Evolutionary conservation across 2,329 filamentous ascomycete species (phyloP).

Genomic region (Phialemonium atrogriseum): DNA sequence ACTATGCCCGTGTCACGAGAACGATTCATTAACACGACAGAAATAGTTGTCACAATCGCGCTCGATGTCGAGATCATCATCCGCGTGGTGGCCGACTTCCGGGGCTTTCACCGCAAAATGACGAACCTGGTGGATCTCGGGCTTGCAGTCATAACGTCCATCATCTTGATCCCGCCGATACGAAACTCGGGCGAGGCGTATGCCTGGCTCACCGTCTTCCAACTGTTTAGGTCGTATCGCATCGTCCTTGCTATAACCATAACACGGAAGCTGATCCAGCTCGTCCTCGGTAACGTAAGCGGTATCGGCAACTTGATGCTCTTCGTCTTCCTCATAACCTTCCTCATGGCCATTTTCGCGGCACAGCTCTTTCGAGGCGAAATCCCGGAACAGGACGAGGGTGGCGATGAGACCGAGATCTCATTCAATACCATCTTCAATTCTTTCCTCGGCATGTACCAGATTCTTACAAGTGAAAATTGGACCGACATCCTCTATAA

Average conservation of each 20-base stretch:
- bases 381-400: slow-evolving; percentile 54
- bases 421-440: slow-evolving; percentile 92
- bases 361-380: slow-evolving; percentile 87
- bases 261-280: slow-evolving; percentile 75
- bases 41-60: slow-evolving; percentile 68
- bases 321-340: slow-evolving; percentile 94
- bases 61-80: slow-evolving; percentile 76
- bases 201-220: slow-evolving; percentile 84
- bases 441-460: slow-evolving; percentile 95
- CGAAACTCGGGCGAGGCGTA: slow-evolving; percentile 64
- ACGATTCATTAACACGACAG: slow-evolving; percentile 61
- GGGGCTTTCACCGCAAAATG: slow-evolving; percentile 64
- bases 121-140: slow-evolving; percentile 74
- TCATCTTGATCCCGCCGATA: slow-evolving; percentile 82
- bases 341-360: slow-evolving; percentile 87
- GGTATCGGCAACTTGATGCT: slow-evolving; percentile 93
- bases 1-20: slow-evolving; percentile 56
- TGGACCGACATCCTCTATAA: slow-evolving; percentile 87
- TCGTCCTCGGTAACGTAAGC: slow-evolving; percentile 82
- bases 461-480: slow-evolving; percentile 90
- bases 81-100: slow-evolving; percentile 72
- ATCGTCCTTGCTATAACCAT: slow-evolving; percentile 84
- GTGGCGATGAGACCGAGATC: slow-evolving; percentile 56
- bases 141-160: slow-evolving; percentile 70
- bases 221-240: slow-evolving; percentile 86